A percentile compares a stretch with the other conserved stretches of the same genome.
Conservation (phyloP, 164 flowering plant species). For the Vitis riparia region DNA sequence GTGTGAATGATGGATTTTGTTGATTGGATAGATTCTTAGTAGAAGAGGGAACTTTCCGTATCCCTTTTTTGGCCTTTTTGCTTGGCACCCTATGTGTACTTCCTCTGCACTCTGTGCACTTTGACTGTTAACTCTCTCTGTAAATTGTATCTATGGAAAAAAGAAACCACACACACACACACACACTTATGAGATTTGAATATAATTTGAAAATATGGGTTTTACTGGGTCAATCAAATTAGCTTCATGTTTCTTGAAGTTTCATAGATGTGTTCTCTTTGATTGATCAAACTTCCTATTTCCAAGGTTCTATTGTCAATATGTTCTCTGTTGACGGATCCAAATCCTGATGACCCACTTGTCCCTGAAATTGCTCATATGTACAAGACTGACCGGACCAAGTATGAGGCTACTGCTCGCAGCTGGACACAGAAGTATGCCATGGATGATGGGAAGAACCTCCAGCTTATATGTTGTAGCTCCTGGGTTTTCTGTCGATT, state of each 20-base stretch:
- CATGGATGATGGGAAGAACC: conserved; percentile 23
- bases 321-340: conserved; percentile 46
- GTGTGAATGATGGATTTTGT: too few species aligned
- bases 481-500: background rate
- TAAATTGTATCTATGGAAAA: too few species aligned
- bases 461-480: background rate
- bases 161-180: too few species aligned
- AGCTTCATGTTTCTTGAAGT: background rate
- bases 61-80: too few species aligned
- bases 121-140: too few species aligned
- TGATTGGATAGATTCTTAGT: too few species aligned
- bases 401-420: conserved; percentile 41
- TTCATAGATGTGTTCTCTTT: background rate
- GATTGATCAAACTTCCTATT: background rate
- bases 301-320: conserved; percentile 41
- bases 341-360: conserved; percentile 45
- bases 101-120: too few species aligned
- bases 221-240: background rate
- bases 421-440: conserved; percentile 51
- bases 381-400: conserved; percentile 37
- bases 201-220: background rate
- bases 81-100: too few species aligned
- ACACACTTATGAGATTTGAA: background rate
- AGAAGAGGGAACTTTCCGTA: too few species aligned
- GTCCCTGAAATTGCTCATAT: conserved; percentile 50